Evolutionary conservation across 2,329 filamentous ascomycete genomes (phyloP), one percentile per base, ranked within the genome.

Genomic region (Aureobasidium mangrovei): DNA sequence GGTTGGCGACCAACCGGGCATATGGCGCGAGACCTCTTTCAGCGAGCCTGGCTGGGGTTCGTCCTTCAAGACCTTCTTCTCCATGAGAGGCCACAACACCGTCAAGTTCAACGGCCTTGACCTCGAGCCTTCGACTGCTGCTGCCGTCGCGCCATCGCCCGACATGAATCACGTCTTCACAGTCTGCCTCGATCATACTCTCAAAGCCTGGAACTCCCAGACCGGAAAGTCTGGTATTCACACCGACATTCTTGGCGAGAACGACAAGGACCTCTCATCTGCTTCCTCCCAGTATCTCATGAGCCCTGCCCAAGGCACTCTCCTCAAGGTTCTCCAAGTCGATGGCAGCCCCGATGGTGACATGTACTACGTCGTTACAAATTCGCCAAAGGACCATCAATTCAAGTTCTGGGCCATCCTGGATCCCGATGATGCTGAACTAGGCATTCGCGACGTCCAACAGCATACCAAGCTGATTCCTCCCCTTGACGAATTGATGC

Each of bases 401-500:
- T 97, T 98, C 77, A 97, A 95, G 68, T 91, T 98, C 66, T 98
- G 91, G 88, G 80, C 81, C 52, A 80, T 86, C 18, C 80, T 83
- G 60, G 80, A 84, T 52, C 79, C 79, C 61, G 77, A 85, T 62
- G 59, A 72, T 61, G 60, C 71, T 60, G 75, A 73, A 2, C 67
- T 89, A 24, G 76, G 83, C 7, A 75, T 94, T 10, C 79, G 82
- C 58, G 88, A 94, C 61, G 72, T 88, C 5, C 90, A 87, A 61
- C 79, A 86, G 0, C 75, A 78, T 8, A 65, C 73, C 6, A 74
- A 77, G 9, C 74, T 93, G 32, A 76, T 85, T 28, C 86, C 90
- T 1, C 80, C 81, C 0, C 65, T 77, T 27, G 74, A 76, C 53
- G 72, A 75, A 38, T 63, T 77, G 26, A 71, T 77, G 68, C 66